Conservation (phyloP, 2,329 filamentous ascomycete species). For the Catunica adiposa region DNA sequence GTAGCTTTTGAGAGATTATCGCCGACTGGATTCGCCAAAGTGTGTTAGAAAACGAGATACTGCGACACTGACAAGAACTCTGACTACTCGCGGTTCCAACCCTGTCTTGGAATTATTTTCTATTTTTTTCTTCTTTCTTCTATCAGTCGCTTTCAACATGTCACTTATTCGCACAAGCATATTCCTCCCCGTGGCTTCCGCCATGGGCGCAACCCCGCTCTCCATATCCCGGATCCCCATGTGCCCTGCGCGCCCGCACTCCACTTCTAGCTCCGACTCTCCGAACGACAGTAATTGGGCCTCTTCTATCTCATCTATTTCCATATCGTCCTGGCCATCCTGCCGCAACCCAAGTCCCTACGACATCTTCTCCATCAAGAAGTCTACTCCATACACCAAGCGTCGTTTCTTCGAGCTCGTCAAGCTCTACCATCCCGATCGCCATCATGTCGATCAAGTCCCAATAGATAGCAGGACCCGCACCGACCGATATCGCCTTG, state of each 20-base stretch:
- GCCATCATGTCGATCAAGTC: slow-evolving; percentile 20
- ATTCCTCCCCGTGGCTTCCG: not conserved
- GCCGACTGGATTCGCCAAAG: not conserved
- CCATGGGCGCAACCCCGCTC: not conserved
- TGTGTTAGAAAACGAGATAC: not conserved
- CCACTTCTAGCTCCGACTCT: not conserved
- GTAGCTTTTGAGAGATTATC: not conserved
- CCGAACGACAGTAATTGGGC: not conserved
- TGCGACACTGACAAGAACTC: not conserved
- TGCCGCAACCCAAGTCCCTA: slow-evolving; percentile 58
- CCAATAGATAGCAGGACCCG: slow-evolving; percentile 26
- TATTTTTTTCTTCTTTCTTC: not conserved
- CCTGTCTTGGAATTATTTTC: not conserved
- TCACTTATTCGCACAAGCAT: not conserved
- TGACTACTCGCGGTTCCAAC: no score
- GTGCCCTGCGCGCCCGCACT: not conserved
- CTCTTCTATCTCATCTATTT: not conserved
- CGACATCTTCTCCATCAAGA: slow-evolving; percentile 52
- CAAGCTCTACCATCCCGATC: slow-evolving; percentile 90
- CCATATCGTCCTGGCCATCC: slow-evolving; percentile 28
- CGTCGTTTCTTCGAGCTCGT: slow-evolving; percentile 75
- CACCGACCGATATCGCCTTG: slow-evolving; percentile 76
- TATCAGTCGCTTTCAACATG: not conserved
- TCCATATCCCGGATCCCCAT: not conserved
- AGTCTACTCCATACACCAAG: slow-evolving; percentile 59